Percentiles rank a stretch among this genome's conserved stretches.
These are phyloP conservation scores for Medicago truncatula DNA, from an alignment of 306 rosid species.

Conservation along the genomic window DNA sequence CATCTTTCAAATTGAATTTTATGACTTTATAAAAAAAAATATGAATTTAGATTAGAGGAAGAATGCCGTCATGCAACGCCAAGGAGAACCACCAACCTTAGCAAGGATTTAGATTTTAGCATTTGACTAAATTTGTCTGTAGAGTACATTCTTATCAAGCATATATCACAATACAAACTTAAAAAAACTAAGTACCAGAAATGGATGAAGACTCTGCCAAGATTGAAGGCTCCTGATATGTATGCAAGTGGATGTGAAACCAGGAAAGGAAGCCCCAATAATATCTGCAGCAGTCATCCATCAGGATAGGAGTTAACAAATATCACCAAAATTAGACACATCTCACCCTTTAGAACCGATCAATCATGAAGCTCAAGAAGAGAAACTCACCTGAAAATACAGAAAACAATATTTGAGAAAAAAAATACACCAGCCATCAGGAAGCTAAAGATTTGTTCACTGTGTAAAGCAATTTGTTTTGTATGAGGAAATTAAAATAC, in stretches of 20 bases:
- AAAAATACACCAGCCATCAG: conserved; percentile 45
- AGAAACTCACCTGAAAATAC: conserved; percentile 73
- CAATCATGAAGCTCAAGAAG: conserved; percentile 51
- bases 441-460: conserved; percentile 39
- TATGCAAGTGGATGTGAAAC: conserved; percentile 79
- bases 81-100: not conserved
- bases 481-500: conserved; percentile 28
- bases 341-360: conserved; percentile 48
- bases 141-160: conserved; percentile 29
- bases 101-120: not conserved
- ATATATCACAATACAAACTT: conserved; percentile 35
- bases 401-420: conserved; percentile 41
- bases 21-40: not conserved
- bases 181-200: conserved; percentile 68
- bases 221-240: conserved; percentile 90
- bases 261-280: conserved; percentile 86
- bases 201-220: conserved; percentile 93
- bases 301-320: conserved; percentile 50
- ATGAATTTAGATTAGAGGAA: not conserved
- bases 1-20: conserved; percentile 7
- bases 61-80: not conserved
- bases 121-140: conserved; percentile 21
- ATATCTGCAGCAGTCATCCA: conserved; percentile 70
- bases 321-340: conserved; percentile 45
- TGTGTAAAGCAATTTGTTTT: conserved; percentile 34